These are phyloP conservation scores for Brassica rapa DNA, from an alignment of 345 rosid species.

Conservation along the genomic window DNA sequence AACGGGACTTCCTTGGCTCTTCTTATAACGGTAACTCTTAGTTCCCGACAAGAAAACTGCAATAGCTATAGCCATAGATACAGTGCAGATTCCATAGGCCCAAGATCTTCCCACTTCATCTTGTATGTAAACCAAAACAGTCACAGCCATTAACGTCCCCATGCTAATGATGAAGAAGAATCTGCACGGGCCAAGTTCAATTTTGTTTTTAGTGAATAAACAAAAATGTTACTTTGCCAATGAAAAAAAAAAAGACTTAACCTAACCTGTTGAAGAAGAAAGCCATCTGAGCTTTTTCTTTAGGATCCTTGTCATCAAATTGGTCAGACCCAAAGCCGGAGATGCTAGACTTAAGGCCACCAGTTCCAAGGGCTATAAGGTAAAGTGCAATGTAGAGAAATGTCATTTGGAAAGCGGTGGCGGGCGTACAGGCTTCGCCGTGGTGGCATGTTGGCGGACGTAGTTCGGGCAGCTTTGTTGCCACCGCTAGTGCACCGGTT, in stretches of 20 bases:
- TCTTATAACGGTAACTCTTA: constrained; percentile 70
- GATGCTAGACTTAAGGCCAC: constrained; percentile 77
- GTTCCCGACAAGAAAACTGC: constrained; percentile 59
- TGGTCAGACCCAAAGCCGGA: constrained; percentile 73
- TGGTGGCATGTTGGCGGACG: constrained; percentile 67
- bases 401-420: constrained; percentile 70
- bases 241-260: not conserved
- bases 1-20: constrained; percentile 71
- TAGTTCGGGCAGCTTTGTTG: constrained; percentile 60
- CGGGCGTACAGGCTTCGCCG: constrained; percentile 50
- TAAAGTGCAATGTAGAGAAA: constrained; percentile 58
- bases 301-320: constrained; percentile 60
- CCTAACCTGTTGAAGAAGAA: constrained; percentile 58
- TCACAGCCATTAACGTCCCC: constrained; percentile 62
- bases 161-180: constrained; percentile 64
- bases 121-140: constrained; percentile 66
- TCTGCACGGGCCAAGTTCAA: constrained; percentile 10
- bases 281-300: constrained; percentile 59
- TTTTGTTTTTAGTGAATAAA: not conserved
- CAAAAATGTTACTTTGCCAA: not conserved
- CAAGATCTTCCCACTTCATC: constrained; percentile 59
- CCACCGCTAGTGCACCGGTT: constrained; percentile 60
- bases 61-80: constrained; percentile 62
- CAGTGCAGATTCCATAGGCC: constrained; percentile 66
- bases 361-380: constrained; percentile 65